Conservation (phyloP, 352 stramenopile genomes). For the Globisporangium okanoganense region DNA sequence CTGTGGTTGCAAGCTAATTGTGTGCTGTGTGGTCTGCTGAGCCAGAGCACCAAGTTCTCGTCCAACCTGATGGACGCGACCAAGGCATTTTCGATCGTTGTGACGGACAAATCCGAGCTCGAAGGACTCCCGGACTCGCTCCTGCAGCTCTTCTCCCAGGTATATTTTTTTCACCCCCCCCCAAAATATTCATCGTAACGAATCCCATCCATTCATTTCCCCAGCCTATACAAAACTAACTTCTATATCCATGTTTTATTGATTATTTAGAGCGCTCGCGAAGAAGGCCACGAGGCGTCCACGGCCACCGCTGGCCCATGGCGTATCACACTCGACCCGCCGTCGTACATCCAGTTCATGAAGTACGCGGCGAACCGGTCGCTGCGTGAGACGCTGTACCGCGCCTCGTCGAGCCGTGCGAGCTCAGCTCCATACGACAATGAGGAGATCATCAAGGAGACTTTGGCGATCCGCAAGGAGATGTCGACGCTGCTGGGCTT, state of each 20-base stretch:
- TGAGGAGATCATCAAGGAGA: conserved; percentile 91
- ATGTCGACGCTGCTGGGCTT: conserved; percentile 93
- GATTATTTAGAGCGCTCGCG: conserved; percentile 51
- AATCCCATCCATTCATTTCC: background rate
- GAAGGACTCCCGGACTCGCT: conserved; percentile 91
- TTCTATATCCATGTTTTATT: too few relatives aligned
- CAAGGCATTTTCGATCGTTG: conserved; percentile 91
- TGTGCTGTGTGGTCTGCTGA: background rate
- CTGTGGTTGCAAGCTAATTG: background rate
- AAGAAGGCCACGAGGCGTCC: conserved; percentile 55
- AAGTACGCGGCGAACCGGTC: conserved; percentile 90
- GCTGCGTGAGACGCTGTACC: conserved; percentile 93
- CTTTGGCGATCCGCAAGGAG: conserved; percentile 90
- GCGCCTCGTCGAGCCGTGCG: conserved; percentile 90
- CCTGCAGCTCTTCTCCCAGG: conserved; percentile 89
- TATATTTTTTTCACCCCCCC: conserved; percentile 4
- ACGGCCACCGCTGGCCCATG: conserved; percentile 89
- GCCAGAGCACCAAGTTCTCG: conserved; percentile 92
- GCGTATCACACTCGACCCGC: conserved; percentile 93
- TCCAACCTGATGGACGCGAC: conserved; percentile 98
- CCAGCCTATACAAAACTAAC: background rate
- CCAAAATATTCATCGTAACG: background rate
- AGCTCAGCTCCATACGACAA: conserved; percentile 90
- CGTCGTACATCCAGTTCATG: conserved; percentile 95
- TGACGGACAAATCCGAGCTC: conserved; percentile 86